These are phyloP conservation scores for Leucaena leucocephala DNA, from an alignment of 306 rosid species.

Conservation along the genomic window DNA sequence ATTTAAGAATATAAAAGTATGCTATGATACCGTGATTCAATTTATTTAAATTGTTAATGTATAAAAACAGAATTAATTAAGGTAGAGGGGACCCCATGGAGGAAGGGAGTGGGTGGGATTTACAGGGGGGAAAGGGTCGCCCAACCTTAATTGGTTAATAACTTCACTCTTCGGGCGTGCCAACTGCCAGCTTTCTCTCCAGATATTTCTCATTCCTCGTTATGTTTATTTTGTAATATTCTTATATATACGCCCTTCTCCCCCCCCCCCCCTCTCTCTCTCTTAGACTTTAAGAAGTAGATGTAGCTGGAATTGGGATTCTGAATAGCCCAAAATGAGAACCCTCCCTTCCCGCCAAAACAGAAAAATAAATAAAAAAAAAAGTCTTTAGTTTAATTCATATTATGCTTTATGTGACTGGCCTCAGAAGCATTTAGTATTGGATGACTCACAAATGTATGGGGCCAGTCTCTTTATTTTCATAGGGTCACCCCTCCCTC, in stretches of 20 bases:
- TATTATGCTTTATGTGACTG: too few species aligned
- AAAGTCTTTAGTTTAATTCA: too few species aligned
- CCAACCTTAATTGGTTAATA: too few species aligned
- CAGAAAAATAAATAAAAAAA: neutral
- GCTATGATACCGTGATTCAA: too few species aligned
- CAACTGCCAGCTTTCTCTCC: conserved; percentile 1
- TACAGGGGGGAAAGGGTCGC: too few species aligned
- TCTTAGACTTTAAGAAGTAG: neutral
- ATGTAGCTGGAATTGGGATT: neutral
- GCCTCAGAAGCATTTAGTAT: neutral
- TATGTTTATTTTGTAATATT: neutral
- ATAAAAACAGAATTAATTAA: too few species aligned
- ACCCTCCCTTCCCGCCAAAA: neutral
- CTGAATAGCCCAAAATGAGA: neutral
- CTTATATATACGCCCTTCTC: neutral
- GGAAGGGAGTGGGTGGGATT: neutral
- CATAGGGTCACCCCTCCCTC: neutral
- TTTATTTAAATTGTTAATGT: too few species aligned
- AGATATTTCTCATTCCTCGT: conserved; percentile 4
- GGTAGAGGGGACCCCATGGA: neutral
- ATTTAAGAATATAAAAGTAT: too few species aligned
- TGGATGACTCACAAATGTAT: neutral
- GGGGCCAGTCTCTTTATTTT: neutral
- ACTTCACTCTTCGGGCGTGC: neutral
- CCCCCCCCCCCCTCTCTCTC: too few species aligned